These are phyloP conservation scores for Glycine latifolia DNA, from an alignment of 306 rosid genomes.

Conservation along the genomic window DNA sequence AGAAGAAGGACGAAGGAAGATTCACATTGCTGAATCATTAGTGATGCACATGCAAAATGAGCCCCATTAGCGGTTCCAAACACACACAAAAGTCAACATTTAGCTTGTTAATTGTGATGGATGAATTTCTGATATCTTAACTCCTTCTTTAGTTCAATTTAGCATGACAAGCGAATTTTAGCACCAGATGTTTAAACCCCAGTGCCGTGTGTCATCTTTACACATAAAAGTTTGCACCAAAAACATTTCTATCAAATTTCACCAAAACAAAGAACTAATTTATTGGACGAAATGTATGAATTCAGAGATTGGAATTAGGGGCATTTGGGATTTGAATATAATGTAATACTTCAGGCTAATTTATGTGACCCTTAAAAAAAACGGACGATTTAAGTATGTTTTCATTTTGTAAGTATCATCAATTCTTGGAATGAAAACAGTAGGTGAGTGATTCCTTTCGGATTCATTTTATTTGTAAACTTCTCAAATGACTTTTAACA, in stretches of 20 bases:
- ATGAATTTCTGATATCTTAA: constrained; percentile 4
- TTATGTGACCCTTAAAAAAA: too few relatives aligned
- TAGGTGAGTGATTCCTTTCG: too few relatives aligned
- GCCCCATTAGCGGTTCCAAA: constrained; percentile 11
- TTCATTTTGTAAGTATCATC: too few relatives aligned
- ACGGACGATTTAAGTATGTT: too few relatives aligned
- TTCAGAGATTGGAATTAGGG: background rate
- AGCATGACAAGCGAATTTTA: background rate
- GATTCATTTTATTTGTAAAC: too few relatives aligned
- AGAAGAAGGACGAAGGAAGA: constrained; percentile 46
- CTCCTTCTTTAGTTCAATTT: background rate
- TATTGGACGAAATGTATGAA: background rate
- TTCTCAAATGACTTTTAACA: too few relatives aligned
- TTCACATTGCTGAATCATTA: constrained; percentile 24
- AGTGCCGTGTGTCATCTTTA: background rate
- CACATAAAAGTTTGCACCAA: background rate
- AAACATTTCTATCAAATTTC: constrained; percentile 4
- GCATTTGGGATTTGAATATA: background rate
- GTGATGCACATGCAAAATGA: background rate
- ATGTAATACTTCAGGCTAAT: too few relatives aligned
- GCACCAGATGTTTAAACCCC: background rate
- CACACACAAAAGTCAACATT: too few relatives aligned
- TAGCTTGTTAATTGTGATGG: constrained; percentile 8
- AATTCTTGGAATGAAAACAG: too few relatives aligned
- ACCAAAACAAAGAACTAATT: background rate